Base-by-base conservation (phyloP, 2,329 filamentous ascomycete species). In the Calcarisporium arbuscula region DNA sequence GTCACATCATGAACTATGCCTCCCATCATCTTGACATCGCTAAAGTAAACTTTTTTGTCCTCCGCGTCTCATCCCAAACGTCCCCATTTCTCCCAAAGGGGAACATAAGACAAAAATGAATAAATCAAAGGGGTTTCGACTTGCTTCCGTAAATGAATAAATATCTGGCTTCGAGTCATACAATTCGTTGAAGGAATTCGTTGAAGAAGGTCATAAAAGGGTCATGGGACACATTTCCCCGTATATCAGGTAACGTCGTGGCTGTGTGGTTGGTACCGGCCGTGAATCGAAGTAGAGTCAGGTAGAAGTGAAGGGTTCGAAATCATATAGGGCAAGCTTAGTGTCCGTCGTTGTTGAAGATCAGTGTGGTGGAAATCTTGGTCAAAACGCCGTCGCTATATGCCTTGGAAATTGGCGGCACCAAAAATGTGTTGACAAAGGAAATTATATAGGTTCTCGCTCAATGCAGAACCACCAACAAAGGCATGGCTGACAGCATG, bases 381-480 rank as follows among this genome's bases (percentile, higher is more conserved):
- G 54, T 54, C 50, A 51, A 41, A 64, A 65, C 62, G 62, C 62
- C 61, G 52, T 61, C 62, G 62, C 63, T 64, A 53, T 49, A 57
- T 62, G 54, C 53, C 51, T 53, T 63, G 53, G 48, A 56, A 62
- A 54, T 52, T 50, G 53, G 35, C 30, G 38, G 43, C 43, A 38
- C 41, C 41, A 47, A 39, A 31, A 8, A 30, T 11, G 12, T 14
- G 21, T 28, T 10, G 16, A 18, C 23, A 8, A n/a, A 19, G 21
- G 27, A 30, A 12, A 21, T 18, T 11, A 23, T n/a, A n/a, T n/a
- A n/a, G n/a, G n/a, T n/a, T n/a, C n/a, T n/a, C n/a, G n/a, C n/a
- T n/a, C n/a, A n/a, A n/a, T n/a, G n/a, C n/a, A n/a, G n/a, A n/a
- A n/a, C n/a, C n/a, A n/a, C n/a, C n/a, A n/a, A n/a, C n/a, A n/a